Conservation (phyloP, 179 eudicot genomes). For the Sideroxylon spinosum region DNA sequence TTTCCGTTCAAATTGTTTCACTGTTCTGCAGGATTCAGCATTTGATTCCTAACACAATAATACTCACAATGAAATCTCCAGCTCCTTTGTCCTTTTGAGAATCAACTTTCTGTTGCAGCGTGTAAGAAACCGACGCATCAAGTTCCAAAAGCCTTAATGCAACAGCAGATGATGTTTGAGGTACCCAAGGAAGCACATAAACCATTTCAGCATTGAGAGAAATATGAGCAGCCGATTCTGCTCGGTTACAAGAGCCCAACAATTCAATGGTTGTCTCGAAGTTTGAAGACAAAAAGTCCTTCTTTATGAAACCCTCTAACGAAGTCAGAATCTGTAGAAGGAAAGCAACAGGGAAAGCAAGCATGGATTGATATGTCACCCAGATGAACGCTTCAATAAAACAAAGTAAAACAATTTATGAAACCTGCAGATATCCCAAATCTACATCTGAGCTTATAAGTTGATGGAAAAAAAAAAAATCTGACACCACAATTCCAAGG, state of each 20-base stretch:
- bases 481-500: too few relatives aligned
- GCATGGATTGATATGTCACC: neutral
- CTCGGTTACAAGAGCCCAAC: slow-evolving; percentile 38
- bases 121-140: slow-evolving; percentile 66
- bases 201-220: slow-evolving; percentile 29
- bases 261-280: slow-evolving; percentile 61
- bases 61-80: slow-evolving; percentile 52
- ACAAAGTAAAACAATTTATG: neutral
- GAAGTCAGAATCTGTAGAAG: slow-evolving; percentile 54
- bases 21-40: neutral
- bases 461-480: too few relatives aligned
- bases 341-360: neutral
- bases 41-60: neutral
- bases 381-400: neutral
- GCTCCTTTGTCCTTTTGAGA: slow-evolving; percentile 39
- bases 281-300: slow-evolving; percentile 54
- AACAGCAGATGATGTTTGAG: slow-evolving; percentile 73
- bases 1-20: neutral
- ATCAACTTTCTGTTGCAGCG: slow-evolving; percentile 46
- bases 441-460: too few relatives aligned
- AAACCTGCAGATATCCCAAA: neutral
- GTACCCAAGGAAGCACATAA: slow-evolving; percentile 84
- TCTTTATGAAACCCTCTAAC: slow-evolving; percentile 61
- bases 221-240: slow-evolving; percentile 27
- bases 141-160: slow-evolving; percentile 85